Base-by-base conservation (phyloP, 2,329 filamentous ascomycete genomes). In the Cladosporium sp. region DNA sequence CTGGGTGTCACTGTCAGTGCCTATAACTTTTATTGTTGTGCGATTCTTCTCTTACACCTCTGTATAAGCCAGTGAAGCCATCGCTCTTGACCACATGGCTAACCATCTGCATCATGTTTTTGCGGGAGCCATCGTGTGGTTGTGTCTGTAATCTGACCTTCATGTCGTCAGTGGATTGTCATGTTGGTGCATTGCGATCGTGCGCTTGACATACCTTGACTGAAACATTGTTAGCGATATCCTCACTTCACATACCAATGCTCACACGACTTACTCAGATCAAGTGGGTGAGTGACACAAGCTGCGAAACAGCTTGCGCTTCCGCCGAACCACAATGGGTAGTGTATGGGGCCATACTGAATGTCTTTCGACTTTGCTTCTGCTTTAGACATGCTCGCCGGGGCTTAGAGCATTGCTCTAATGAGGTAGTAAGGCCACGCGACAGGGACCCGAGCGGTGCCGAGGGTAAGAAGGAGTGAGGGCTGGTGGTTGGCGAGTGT, bases 271-370 rank as follows among this genome's bases (percentile, higher is more conserved):
- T 74, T 82, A 95, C 91, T 85, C 64, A 97, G 81, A 83, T 97
- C 92, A 71, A 97, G 80, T 51, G 93, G 93, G 81, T 97, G 93
- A 30, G 93, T 97, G 51, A 96, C 89, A 66, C 86, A 88, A 45
- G 93, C 92, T 38, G 93, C 93, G 80, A 94, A 88, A 72, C 90
- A 95, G 71, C 90, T 94, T 52, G 93, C 92, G 72, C 90, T 96
- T 58, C 94, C 94, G 64, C 94, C 94, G 74, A 99, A 97, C 94
- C 93, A 97, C 65, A 81, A 76, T 12, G 79, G 79, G 68, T 81
- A 81, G 60, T 75, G 73, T 63, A 80, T 72, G 30, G 51, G 69
- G 60, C 59, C 72, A 68, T 71, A 71, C 65, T 74, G 72, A 55
- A 74, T 70, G 69, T 76, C 73, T 62, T 76, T 72, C 68, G 70